Percentiles rank a stretch among this genome's conserved stretches.
Evolutionary conservation across 2,329 filamentous ascomycete genomes (phyloP).

Genomic region (Passalora sequoiae): DNA sequence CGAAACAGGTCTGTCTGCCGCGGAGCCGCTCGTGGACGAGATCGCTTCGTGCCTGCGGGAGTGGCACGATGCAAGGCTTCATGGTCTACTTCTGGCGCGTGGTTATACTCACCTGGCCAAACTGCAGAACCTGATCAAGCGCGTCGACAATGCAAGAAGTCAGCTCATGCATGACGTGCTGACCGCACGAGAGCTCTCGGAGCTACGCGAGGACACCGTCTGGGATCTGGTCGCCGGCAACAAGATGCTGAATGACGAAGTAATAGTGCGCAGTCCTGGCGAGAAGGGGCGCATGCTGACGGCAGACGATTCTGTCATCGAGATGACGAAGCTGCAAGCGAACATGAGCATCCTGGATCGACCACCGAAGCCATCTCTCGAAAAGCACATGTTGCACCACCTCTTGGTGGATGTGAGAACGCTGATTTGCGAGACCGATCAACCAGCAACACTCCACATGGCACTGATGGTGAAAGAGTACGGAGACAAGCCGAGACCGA

Average conservation of each 20-base stretch:
- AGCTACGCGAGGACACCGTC: slow-evolving; percentile 79
- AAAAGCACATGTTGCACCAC: slow-evolving; percentile 72
- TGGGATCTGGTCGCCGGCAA: slow-evolving; percentile 95
- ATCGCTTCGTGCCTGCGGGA: slow-evolving; percentile 94
- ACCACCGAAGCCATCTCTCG: slow-evolving; percentile 63
- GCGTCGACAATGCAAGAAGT: slow-evolving; percentile 77
- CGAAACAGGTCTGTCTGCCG: slow-evolving; percentile 82
- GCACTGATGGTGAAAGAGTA: slow-evolving; percentile 69
- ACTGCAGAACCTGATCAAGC: slow-evolving; percentile 71
- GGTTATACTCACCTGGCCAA: slow-evolving; percentile 77
- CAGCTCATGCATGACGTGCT: slow-evolving; percentile 93
- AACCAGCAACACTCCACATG: slow-evolving; percentile 69
- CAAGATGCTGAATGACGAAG: slow-evolving; percentile 86
- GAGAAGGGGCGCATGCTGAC: slow-evolving; percentile 81
- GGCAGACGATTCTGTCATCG: slow-evolving; percentile 86
- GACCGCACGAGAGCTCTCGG: slow-evolving; percentile 75
- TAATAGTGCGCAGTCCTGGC: slow-evolving; percentile 86
- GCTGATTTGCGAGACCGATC: slow-evolving; percentile 70
- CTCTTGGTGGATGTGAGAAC: slow-evolving; percentile 78
- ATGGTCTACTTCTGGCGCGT: slow-evolving; percentile 78
- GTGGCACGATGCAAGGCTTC: slow-evolving; percentile 96
- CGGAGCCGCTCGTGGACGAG: slow-evolving; percentile 92
- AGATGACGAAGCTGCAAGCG: slow-evolving; percentile 85
- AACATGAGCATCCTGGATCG: slow-evolving; percentile 91
- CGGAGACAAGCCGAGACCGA: slow-evolving; percentile 56